Conservation (phyloP, 2,329 filamentous ascomycete genomes). For the Fusarium liriodendri region DNA sequence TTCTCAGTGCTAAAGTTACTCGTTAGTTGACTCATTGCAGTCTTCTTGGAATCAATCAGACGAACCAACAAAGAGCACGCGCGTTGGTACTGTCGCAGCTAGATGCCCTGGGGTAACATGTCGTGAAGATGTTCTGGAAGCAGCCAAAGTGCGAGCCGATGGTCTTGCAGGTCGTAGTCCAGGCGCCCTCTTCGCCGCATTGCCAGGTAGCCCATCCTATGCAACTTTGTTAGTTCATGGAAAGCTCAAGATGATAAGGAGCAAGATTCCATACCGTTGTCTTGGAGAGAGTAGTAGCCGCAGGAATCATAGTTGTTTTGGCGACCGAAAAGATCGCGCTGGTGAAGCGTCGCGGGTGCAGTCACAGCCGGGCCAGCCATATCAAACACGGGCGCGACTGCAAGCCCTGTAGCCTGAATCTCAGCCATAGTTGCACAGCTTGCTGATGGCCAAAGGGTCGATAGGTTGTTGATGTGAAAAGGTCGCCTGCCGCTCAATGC, state of each 20-base stretch:
- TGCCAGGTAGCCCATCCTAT: neutral
- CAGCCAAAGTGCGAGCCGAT: slow-evolving; percentile 4
- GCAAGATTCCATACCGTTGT: neutral
- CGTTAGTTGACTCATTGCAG: neutral
- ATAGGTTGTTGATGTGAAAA: neutral
- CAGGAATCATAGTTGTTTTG: slow-evolving; percentile 3
- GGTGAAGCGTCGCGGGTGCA: neutral
- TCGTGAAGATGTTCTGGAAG: neutral
- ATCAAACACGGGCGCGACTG: neutral
- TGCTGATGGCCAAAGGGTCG: neutral
- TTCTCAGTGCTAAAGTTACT: neutral
- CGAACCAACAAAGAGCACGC: neutral
- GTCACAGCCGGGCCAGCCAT: neutral
- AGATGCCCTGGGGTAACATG: neutral
- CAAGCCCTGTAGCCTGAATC: neutral
- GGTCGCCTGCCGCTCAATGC: neutral
- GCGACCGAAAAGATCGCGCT: neutral
- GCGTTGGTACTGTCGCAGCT: neutral
- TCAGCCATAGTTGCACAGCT: neutral
- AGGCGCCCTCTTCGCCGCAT: neutral
- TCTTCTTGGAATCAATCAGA: neutral
- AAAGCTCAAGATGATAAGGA: neutral
- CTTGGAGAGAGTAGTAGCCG: neutral
- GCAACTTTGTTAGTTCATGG: neutral
- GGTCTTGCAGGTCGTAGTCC: slow-evolving; percentile 1